Evolutionary conservation across 176 grass and related monocot genomes (phyloP), one percentile per base, ranked within the genome.

Genomic region (Lolium rigidum): DNA sequence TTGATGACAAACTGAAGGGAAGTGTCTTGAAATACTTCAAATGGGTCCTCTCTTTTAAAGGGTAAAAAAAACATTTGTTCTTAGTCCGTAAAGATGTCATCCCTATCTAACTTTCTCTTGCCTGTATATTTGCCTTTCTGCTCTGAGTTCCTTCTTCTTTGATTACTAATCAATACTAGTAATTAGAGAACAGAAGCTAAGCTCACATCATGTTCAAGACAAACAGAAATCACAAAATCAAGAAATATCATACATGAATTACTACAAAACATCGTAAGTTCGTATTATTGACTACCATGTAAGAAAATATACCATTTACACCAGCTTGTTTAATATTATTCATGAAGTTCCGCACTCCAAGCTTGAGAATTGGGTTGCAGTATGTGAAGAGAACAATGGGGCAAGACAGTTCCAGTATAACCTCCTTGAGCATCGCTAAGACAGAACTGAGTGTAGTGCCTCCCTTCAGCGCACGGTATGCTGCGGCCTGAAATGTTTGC

Each of bases 361-460:
- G 86, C 75, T 95, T 98, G 18, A 95, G 73, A 86, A 98, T 98
- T 3, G 96, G 93, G 73, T 95, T 98, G 57, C 92, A 98, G 79
- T 98, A 98, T 83, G 90, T 94, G 86, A 99, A 99, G 11, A 99
- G 86, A 85, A 93, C 94, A 66, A 99, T 76, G 10, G 97, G 97
- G 52, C 92, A 99, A 38, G 94, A 99, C 12, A 99, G 35, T 37
- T 99, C 89, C 21, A 85, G 92, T 80, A 87, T 71, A 54, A 94
- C 87, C 85, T 75, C 90, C 76, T 61, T 94, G 70, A 99, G 75
- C 97, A 99, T 99, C 43, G 80, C 83, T 54, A 98, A 88, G 35
- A 96, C 80, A 60, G 88, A 69, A 92, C 92, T 16, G 25, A 99
- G 88, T 16, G 78, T 93, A 5, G 88, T 87, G 67, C 94, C 97